Evolutionary conservation across 2,329 filamentous ascomycete genomes (phyloP).

Genomic region (Aureobasidium mangrovei): DNA sequence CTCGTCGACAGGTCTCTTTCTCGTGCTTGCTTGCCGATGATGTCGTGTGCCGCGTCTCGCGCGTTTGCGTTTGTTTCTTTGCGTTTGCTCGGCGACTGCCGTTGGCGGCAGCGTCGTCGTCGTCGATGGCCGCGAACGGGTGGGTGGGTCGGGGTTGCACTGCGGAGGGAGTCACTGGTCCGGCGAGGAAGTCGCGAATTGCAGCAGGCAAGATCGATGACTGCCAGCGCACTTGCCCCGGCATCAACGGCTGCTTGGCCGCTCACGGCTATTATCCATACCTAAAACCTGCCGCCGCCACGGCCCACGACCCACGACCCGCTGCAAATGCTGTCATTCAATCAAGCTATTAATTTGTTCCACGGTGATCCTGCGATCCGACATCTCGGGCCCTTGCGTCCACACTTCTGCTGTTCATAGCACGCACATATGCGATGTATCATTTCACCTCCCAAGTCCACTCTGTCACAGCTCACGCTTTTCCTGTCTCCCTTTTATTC

Average conservation of each 20-base stretch:
- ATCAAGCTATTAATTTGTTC: no score
- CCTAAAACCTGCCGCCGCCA: neutral
- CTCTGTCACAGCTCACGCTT: no score
- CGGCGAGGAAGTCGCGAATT: neutral
- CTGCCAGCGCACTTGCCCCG: slow-evolving; percentile 6
- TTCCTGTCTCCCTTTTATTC: neutral
- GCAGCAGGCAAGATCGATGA: neutral
- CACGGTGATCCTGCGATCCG: no score
- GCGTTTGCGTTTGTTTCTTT: slow-evolving; percentile 1
- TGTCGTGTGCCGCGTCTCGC: neutral
- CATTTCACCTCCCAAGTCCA: no score
- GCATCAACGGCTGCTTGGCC: slow-evolving; percentile 11
- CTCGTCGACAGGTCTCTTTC: no score
- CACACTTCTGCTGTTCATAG: no score
- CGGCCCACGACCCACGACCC: neutral
- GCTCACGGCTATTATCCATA: neutral
- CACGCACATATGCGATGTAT: no score
- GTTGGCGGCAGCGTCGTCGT: neutral
- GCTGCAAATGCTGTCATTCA: no score
- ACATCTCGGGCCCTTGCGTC: no score
- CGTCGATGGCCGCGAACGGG: neutral
- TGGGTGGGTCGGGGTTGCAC: neutral
- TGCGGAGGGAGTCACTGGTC: neutral
- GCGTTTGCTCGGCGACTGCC: no score
- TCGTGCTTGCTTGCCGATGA: neutral